A percentile compares a stretch with the other conserved stretches of the same genome.
phyloP scores from a whole-genome alignment of 2,329 filamentous ascomycete genomes.

The Lojkania enalia region DNA sequence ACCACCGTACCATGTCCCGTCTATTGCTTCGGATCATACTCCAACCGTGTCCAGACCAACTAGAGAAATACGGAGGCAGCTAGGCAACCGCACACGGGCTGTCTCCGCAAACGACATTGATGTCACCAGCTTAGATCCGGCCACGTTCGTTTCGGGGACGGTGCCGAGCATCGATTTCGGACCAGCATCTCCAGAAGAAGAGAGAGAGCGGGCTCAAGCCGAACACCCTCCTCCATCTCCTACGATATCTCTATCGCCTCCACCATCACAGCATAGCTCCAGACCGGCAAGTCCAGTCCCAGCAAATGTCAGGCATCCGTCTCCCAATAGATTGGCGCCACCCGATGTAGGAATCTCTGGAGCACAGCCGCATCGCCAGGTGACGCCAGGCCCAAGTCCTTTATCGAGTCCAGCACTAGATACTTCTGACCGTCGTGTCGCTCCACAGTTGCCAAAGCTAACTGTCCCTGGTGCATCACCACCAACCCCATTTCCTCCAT shows the following conservation, averaged over 20 bases:
- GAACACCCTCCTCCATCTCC: conserved; percentile 41
- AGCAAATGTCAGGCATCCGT: conserved; percentile 23
- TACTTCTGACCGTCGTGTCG: conserved; percentile 25
- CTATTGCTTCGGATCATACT: conserved; percentile 21
- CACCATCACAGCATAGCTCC: conserved; percentile 36
- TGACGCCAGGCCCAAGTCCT: conserved; percentile 26
- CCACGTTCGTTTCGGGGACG: conserved; percentile 31
- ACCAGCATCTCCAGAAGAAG: conserved; percentile 36
- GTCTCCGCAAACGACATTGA: conserved; percentile 64
- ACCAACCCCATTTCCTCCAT: conserved; percentile 69
- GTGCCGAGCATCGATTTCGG: conserved; percentile 43
- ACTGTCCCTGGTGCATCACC: conserved; percentile 48
- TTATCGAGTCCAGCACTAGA: conserved; percentile 33
- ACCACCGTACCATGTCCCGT: conserved; percentile 40
- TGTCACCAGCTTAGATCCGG: conserved; percentile 50
- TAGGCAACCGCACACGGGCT: conserved; percentile 51
- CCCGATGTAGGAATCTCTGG: conserved; percentile 42
- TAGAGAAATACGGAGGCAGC: conserved; percentile 32
- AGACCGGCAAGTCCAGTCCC: conserved; percentile 32
- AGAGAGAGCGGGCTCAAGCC: conserved; percentile 2
- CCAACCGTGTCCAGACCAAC: conserved; percentile 29
- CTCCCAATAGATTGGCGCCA: conserved; percentile 38
- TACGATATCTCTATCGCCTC: conserved; percentile 44
- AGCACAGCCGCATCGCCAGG: conserved; percentile 19
- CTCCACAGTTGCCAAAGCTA: conserved; percentile 45